Base-by-base conservation (phyloP, 2,329 filamentous ascomycete genomes). In the Clarireedia homoeocarpa region DNA sequence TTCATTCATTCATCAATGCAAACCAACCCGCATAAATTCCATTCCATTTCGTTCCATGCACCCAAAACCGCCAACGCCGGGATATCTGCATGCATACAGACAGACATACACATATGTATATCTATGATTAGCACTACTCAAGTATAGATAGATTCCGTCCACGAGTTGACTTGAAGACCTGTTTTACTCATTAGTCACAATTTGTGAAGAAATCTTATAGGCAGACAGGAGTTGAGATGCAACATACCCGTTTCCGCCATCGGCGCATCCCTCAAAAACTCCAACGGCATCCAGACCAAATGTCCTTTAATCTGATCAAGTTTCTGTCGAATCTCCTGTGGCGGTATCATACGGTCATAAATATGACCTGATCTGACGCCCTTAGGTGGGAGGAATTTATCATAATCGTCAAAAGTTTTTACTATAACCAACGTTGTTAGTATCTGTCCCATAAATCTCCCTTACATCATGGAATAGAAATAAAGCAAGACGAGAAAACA, bases 261-360 rank as follows among this genome's bases (percentile, higher is more conserved):
- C 65, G 89, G 80, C 0, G 85, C 90, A 61, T 95, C 84, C 65
- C 81, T 78, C 67, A 97, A 72, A 69, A 96, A 97, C 47, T 91
- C 82, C 66, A 97, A 71, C n/a, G 91, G 91, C 85, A 96, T 92
- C 89, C 89, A 95, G 6, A 97, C 92, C 42, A 97, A 71, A 74
- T 97, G 92, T 0, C 92, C 92, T 73, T 84, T 85, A 63, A 97
- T 83, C 67, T 86, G 78, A 65, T 90, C 84, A 50, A 97, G 75
- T 70, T 92, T 90, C 62, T 78, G 71, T 15, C 88, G 80, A 6
- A 94, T 83, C 55, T 95, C 85, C 24, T 84, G 77, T 0, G 84
- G 80, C 0, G 88, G 86, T 70, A 87, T 79, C 71, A 86, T 89
- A 57, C 82, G 82, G 69, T 95, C 90, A 65, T 88, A 95, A 58